A percentile compares a stretch with the other conserved stretches of the same genome.
Conservation (phyloP, 257 asterid genomes). For the Scutellaria barbata region DNA sequence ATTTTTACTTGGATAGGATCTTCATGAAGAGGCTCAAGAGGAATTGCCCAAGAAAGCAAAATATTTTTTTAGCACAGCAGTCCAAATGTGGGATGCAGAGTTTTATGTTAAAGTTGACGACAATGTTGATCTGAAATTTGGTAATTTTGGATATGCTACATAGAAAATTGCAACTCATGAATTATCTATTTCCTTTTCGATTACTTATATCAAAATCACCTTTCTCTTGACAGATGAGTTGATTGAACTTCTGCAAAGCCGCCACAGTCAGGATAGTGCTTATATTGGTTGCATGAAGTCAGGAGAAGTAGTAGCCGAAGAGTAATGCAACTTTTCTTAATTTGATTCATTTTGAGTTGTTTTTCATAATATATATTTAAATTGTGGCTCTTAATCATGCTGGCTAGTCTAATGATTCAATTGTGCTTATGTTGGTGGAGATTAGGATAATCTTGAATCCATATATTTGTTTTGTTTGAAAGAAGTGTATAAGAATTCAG, state of each 20-base stretch:
- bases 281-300: slow-evolving; percentile 98
- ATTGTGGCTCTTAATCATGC: slow-evolving; percentile 16
- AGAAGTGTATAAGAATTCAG: neutral
- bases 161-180: slow-evolving; percentile 3
- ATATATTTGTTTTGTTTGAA: slow-evolving; percentile 3
- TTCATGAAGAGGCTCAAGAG: slow-evolving; percentile 92
- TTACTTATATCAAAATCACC: neutral
- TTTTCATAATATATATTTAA: slow-evolving; percentile 8
- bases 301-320: slow-evolving; percentile 81
- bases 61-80: slow-evolving; percentile 79
- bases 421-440: neutral
- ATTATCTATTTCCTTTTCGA: neutral
- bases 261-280: slow-evolving; percentile 69
- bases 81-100: slow-evolving; percentile 94
- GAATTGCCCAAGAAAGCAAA: slow-evolving; percentile 86
- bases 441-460: neutral
- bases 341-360: slow-evolving; percentile 26
- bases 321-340: slow-evolving; percentile 55
- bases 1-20: slow-evolving; percentile 53
- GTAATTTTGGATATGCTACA: slow-evolving; percentile 45
- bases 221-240: slow-evolving; percentile 59
- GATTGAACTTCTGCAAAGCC: slow-evolving; percentile 76
- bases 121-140: slow-evolving; percentile 71
- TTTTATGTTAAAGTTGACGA: slow-evolving; percentile 84
- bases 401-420: slow-evolving; percentile 7